Evolutionary conservation across 768 basidiomycete genomes (phyloP).

Genomic region (Tylopilus subfusipes): DNA sequence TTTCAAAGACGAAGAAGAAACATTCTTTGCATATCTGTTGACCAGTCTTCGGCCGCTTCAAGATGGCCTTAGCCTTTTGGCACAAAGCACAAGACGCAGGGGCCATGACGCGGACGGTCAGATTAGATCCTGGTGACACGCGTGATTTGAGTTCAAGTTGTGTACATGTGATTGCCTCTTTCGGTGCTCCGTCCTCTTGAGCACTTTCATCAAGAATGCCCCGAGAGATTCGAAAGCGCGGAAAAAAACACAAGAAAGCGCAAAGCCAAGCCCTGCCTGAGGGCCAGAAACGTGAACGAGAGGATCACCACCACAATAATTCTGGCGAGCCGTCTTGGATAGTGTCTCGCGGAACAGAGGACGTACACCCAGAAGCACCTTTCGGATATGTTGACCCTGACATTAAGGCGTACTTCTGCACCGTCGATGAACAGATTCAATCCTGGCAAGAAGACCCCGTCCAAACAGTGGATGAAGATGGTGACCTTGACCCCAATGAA

Average conservation of each 20-base stretch:
- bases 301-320: conserved; percentile 1
- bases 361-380: conserved; percentile 63
- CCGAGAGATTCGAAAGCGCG: conserved; percentile 69
- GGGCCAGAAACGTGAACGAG: neutral
- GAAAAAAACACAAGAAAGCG: conserved; percentile 67
- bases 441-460: conserved; percentile 68
- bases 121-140: neutral
- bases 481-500: conserved; percentile 66
- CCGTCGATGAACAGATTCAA: conserved; percentile 81
- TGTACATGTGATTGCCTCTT: conserved; percentile 2
- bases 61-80: conserved; percentile 70
- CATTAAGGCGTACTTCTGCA: conserved; percentile 89
- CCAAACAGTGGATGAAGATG: conserved; percentile 41
- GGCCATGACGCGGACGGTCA: conserved; percentile 62
- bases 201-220: conserved; percentile 46
- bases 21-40: conserved; percentile 97
- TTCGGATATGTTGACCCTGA: conserved; percentile 90
- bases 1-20: conserved; percentile 97
- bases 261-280: conserved; percentile 20
- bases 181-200: neutral
- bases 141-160: neutral
- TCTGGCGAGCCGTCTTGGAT: conserved; percentile 70
- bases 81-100: conserved; percentile 79
- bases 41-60: conserved; percentile 94
- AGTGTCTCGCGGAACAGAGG: conserved; percentile 39